Evolutionary conservation across 495 filamentous ascomycete genomes (phyloP).

Genomic region (Jackrogersella minutella): DNA sequence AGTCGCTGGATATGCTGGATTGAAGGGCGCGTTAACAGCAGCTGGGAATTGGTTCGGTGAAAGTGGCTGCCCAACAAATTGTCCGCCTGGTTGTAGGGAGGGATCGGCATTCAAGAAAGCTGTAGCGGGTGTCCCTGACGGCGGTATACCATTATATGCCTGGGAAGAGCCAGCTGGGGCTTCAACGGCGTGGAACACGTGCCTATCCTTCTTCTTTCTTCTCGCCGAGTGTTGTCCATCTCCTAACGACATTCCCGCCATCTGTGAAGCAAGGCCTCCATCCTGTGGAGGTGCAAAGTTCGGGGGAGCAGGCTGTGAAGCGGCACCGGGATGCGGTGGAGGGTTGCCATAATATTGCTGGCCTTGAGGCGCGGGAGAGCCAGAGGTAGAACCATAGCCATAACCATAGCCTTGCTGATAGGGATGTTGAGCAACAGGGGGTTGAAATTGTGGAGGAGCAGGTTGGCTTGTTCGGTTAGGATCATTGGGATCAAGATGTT

Average conservation of each 20-base stretch:
- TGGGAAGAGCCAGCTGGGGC: conserved; percentile 69
- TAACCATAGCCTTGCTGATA: conserved; percentile 70
- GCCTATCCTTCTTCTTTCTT: conserved; percentile 91
- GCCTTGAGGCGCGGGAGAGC: conserved; percentile 43
- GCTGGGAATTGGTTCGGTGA: conserved; percentile 63
- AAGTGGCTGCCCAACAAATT: conserved; percentile 40
- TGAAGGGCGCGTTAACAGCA: conserved; percentile 65
- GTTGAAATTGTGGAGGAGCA: conserved; percentile 65
- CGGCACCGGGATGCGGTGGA: conserved; percentile 44
- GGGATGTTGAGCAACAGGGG: conserved; percentile 56
- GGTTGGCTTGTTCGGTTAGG: conserved; percentile 65
- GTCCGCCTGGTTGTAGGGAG: conserved; percentile 35
- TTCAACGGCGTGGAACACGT: conserved; percentile 90
- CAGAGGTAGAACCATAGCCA: conserved; percentile 33
- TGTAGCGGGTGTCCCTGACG: conserved; percentile 64
- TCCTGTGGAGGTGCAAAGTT: conserved; percentile 53
- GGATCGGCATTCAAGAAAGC: conserved; percentile 76
- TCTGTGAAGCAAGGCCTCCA: conserved; percentile 79
- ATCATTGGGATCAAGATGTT: conserved; percentile 68
- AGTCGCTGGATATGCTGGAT: conserved; percentile 60
- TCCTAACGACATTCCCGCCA: conserved; percentile 81
- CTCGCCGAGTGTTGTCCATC: conserved; percentile 58
- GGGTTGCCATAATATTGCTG: conserved; percentile 50
- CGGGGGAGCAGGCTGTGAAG: conserved; percentile 47
- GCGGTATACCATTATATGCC: conserved; percentile 71